These are phyloP conservation scores for Heterobasidion annosum DNA, from an alignment of 1,284 basidiomycete genomes.

Conservation along the genomic window DNA sequence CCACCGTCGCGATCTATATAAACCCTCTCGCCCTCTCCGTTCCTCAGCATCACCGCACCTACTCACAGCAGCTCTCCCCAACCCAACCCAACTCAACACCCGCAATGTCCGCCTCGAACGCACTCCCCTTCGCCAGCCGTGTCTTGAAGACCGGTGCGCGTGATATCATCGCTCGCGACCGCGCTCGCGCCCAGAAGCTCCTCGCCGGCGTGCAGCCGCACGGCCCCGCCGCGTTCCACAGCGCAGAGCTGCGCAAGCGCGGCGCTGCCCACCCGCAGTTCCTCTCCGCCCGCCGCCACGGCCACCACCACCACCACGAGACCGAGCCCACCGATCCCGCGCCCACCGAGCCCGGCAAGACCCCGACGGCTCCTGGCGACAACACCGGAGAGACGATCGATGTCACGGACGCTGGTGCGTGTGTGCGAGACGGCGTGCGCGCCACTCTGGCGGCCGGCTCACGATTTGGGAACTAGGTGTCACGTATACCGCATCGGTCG, in stretches of 20 bases:
- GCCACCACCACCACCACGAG: not conserved
- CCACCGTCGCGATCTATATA: not conserved
- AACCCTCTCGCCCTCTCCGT: not conserved
- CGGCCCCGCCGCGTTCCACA: constrained; percentile 29
- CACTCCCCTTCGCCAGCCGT: constrained; percentile 34
- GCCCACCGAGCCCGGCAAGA: constrained; percentile 1
- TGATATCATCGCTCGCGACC: constrained; percentile 43
- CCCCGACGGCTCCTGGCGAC: constrained; percentile 10
- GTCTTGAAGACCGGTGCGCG: constrained; percentile 28
- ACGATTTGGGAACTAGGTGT: constrained; percentile 20
- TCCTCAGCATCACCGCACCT: not conserved
- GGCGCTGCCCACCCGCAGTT: constrained; percentile 19
- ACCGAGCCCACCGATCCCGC: not conserved
- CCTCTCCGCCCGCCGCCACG: not conserved
- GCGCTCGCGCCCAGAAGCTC: constrained; percentile 43
- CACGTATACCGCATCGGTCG: constrained; percentile 43
- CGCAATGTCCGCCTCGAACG: not conserved
- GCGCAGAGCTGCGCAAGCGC: constrained; percentile 14
- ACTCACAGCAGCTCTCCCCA: not conserved
- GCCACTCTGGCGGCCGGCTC: too few relatives aligned
- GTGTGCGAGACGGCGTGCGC: not conserved
- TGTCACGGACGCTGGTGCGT: constrained; percentile 42
- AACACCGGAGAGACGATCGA: constrained; percentile 29
- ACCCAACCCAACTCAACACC: not conserved
- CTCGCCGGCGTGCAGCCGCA: constrained; percentile 39